Evolutionary conservation across 2,329 filamentous ascomycete species (phyloP).

Genomic region (Venturia oleaginea): DNA sequence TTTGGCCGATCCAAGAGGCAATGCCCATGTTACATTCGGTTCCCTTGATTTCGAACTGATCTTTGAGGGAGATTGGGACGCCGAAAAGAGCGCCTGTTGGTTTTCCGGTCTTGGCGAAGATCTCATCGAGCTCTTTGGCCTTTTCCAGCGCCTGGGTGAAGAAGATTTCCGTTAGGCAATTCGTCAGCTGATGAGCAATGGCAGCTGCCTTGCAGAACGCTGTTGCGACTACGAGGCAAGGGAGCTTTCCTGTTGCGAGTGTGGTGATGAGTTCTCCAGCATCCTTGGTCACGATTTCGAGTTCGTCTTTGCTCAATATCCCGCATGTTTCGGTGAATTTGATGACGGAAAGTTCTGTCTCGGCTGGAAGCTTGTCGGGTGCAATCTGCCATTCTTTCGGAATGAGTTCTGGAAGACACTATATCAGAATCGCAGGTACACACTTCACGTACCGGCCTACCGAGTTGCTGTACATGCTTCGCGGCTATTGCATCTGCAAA

Average conservation of each 20-base stretch:
- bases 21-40: slow-evolving; percentile 33
- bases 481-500: not conserved
- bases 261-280: slow-evolving; percentile 33
- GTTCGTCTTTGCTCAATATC: slow-evolving; percentile 24
- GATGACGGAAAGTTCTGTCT: not conserved
- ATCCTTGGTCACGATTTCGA: slow-evolving; percentile 40
- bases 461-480: not conserved
- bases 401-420: not conserved
- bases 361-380: not conserved
- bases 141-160: slow-evolving; percentile 27
- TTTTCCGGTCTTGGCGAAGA: not conserved
- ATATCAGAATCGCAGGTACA: not conserved
- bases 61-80: slow-evolving; percentile 29
- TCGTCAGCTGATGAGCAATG: slow-evolving; percentile 17
- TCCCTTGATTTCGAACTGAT: slow-evolving; percentile 27
- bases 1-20: slow-evolving; percentile 34
- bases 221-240: slow-evolving; percentile 27
- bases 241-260: slow-evolving; percentile 28
- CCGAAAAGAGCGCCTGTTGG: slow-evolving; percentile 17
- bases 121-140: slow-evolving; percentile 24
- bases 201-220: slow-evolving; percentile 37
- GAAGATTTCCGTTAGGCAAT: slow-evolving; percentile 32
- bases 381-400: not conserved
- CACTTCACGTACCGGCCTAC: not conserved
- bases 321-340: not conserved